Percentiles rank a stretch among this genome's conserved stretches.
Evolutionary conservation across 371 early-diverging fungal genomes (phyloP).

Genomic region (Caulochytrium protostelioides): DNA sequence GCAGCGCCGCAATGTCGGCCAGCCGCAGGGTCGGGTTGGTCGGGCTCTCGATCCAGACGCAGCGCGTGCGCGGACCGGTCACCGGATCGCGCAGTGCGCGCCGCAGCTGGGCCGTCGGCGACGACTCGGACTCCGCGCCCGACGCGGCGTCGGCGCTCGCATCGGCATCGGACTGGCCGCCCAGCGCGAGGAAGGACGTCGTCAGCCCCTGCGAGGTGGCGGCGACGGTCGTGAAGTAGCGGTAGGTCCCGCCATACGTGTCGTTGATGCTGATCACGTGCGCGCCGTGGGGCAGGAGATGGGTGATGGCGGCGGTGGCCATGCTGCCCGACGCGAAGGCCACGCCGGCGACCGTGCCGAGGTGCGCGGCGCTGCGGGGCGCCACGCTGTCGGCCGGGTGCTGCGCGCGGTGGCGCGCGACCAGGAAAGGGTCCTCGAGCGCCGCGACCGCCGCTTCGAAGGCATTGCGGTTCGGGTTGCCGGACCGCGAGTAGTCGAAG

Average conservation of each 20-base stretch:
- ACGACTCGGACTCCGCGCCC: too few species aligned
- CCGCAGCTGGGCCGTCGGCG: too few species aligned
- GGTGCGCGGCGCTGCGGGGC: too few species aligned
- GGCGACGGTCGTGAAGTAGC: conserved; percentile 89
- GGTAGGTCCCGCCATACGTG: conserved; percentile 92
- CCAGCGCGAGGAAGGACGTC: too few species aligned
- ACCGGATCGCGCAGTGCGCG: too few species aligned
- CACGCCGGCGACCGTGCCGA: too few species aligned
- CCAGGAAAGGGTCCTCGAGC: conserved; percentile 65
- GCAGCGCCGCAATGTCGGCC: conserved; percentile 72
- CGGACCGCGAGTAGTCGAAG: conserved; percentile 86
- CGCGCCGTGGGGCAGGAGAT: conserved; percentile 44
- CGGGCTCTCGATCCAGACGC: conserved; percentile 89
- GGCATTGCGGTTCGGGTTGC: conserved; percentile 74
- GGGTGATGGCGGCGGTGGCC: conserved; percentile 68
- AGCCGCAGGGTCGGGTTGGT: conserved; percentile 90
- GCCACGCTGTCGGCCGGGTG: too few species aligned
- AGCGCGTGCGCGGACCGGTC: too few species aligned
- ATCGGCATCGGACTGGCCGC: too few species aligned
- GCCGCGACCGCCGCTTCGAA: conserved; percentile 84
- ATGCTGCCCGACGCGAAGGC: conserved; percentile 91
- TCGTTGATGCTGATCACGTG: conserved; percentile 85
- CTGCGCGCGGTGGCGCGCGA: too few species aligned
- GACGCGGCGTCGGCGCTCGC: too few species aligned
- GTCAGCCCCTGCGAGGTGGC: conserved; percentile 21